Evolutionary conservation across 371 early-diverging fungal species (phyloP), one percentile per base, ranked within the genome.

Genomic region (Haplosporangium sp.): DNA sequence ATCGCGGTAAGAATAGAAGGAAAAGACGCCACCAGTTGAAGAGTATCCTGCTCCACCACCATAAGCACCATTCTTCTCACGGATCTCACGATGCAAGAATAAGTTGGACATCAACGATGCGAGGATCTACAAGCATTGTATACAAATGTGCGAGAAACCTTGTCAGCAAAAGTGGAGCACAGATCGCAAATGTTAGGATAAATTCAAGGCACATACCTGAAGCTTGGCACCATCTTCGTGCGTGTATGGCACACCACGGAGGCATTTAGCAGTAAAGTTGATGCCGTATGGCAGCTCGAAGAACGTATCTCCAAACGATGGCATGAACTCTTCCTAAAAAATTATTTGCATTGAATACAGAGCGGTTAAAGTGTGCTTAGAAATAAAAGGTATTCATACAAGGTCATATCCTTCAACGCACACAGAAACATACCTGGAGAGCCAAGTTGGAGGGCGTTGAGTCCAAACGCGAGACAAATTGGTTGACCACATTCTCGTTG

Each of bases 11-110:
- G 96, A 95, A 65, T 87, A 95, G 83, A 97, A 94, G 2, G 94
- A 90, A 63, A 97, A 92, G 6, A 94, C 65, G 11, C 98, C 98
- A 42, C 88, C 90, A 5, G 90, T 70, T 2, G 93, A 82, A 18
- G 87, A 86, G 83, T 91, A 96, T 1, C 83, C 69, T 2, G 95
- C 92, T 41, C 96, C 96, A 20, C 95, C 98, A 16, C 97, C 98
- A 82, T 98, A 98, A 8, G 98, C 98, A 40, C 98, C 98, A 68
- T 95, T 95, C 88, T 94, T 95, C 80, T 98, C 98, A 69, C 98
- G 92, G 50, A 98, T 93, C 82, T 97, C 96, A 29, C 93, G 91
- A 81, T 98, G 98, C 29, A 97, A 83, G 82, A 87, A 96, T 62
- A 94, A 87, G 69, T 87, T 87, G 8, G 96, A 93, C 86, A 96